These are phyloP conservation scores for Suillus luteus DNA, from an alignment of 768 basidiomycete species.

Conservation along the genomic window DNA sequence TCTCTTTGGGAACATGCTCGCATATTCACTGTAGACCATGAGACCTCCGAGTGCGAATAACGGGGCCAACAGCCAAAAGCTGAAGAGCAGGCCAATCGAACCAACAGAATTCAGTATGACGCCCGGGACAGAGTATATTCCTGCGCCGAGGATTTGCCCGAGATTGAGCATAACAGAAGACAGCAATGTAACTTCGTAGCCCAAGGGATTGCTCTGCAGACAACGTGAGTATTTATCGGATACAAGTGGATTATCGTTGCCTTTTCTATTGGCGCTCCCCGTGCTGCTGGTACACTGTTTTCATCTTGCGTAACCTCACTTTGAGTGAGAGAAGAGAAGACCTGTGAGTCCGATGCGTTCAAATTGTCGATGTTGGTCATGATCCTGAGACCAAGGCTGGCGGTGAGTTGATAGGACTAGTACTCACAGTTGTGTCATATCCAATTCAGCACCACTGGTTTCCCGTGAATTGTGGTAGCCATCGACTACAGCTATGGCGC, in stretches of 20 bases:
- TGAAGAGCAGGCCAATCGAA: conserved; percentile 7
- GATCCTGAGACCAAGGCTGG: background rate
- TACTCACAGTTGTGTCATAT: background rate
- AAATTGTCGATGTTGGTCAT: conserved; percentile 2
- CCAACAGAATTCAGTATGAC: conserved; percentile 13
- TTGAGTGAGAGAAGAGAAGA: background rate
- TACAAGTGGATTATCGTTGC: background rate
- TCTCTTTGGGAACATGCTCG: conserved; percentile 49
- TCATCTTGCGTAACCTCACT: background rate
- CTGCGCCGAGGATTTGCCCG: conserved; percentile 11
- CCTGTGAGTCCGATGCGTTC: background rate
- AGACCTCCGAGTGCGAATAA: conserved; percentile 11
- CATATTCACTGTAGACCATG: conserved; percentile 42
- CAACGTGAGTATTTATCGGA: background rate
- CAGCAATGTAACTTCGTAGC: conserved; percentile 11
- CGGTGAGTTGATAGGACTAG: background rate
- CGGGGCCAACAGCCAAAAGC: conserved; percentile 11
- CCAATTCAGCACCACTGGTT: background rate
- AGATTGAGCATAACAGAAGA: conserved; percentile 12
- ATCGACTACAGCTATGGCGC: background rate
- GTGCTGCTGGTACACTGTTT: background rate
- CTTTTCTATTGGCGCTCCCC: conserved; percentile 12
- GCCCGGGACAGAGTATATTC: conserved; percentile 12
- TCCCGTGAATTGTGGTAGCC: background rate
- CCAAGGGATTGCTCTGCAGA: conserved; percentile 11